Evolutionary conservation across 352 stramenopile genomes (phyloP), one percentile per base, ranked within the genome.

Genomic region (Phytophthora idaei): DNA sequence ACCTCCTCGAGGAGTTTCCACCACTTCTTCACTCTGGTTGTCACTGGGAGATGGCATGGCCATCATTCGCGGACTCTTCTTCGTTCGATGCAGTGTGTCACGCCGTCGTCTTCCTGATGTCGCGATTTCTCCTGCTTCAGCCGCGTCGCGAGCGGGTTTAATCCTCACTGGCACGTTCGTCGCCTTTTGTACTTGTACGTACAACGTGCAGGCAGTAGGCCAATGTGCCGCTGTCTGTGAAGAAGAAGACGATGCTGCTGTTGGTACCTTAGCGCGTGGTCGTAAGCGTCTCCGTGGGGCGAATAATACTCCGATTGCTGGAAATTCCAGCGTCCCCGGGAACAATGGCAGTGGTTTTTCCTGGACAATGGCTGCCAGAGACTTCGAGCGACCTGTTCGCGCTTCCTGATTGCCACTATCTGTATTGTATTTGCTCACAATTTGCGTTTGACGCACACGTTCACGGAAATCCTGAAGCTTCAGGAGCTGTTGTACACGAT

Each of bases 271-370:
- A 21, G 74, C 31, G n/a, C 74, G 71, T 21, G 87, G 85, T 9
- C 85, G 71, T 34, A 94, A 73, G 1, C 77, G 73, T 17, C 74
- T 78, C 31, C 76, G 77, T 21, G 71, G 76, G 14, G 77, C 80
- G 59, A 95, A 90, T 17, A 96, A 67, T 0, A 27, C 48, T 11
- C 53, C 59, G n/a, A 97, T 56, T 4, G 67, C 74, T 2, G 81
- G 87, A 7, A 94, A 52, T 25, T 94, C 85, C 2, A 97, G 55
- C 4, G 75, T 73, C 0, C 84, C 73, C 28, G 83, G 82, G 36
- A 97, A 85, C 39, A 92, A 55, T n/a, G 91, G 90, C 34, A 97
- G 60, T 21, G 83, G 74, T 48, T 91, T 82, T 49, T 98, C 91
- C 44, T 94, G 90, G 15, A 97, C 85, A 53, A 97, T 94, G 1